Evolutionary conservation across 768 basidiomycete genomes (phyloP), one percentile per base, ranked within the genome.

Genomic region (Symmetrospora coprosmae): DNA sequence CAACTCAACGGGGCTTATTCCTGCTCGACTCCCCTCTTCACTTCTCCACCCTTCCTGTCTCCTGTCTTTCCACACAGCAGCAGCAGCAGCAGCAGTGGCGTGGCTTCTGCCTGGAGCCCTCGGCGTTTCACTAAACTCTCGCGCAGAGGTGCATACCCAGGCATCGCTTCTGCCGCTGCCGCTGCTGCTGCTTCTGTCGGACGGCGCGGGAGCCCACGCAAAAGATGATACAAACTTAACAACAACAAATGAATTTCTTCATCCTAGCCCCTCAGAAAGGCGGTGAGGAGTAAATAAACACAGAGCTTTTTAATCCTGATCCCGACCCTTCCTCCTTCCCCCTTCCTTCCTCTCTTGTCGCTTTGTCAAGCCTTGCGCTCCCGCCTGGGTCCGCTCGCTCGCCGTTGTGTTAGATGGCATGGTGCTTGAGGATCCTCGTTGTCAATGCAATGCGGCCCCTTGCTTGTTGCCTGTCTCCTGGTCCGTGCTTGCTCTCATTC

Each of bases 191-290:
- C n/a, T n/a, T n/a, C n/a, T n/a, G n/a, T n/a, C n/a, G n/a, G n/a
- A n/a, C n/a, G n/a, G n/a, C n/a, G n/a, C n/a, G n/a, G n/a, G n/a
- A n/a, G n/a, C n/a, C n/a, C 9, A 30, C 19, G 27, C 33, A 25
- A 13, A 50, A 34, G 49, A 50, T 50, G 49, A 50, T 50, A 50
- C 49, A 21, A 33, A 50, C 38, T 28, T 31, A 50, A 50, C 49
- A 50, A 50, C 49, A 50, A 50, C 49, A 50, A 49, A n/a, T 50
- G 49, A 50, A 50, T 50, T 50, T 50, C 49, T 50, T 50, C 49
- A 50, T 50, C 49, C 49, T 50, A 50, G 13, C 31, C 33, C 31
- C 49, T 11, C 9, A 9, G 38, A 6, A 31, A 21, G 30, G 31
- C 49, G 30, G 49, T 35, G 21, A 3, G 33, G 49, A 50, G 49